Base-by-base conservation (phyloP, 2,329 filamentous ascomycete species). In the Aspergillus sergii region DNA sequence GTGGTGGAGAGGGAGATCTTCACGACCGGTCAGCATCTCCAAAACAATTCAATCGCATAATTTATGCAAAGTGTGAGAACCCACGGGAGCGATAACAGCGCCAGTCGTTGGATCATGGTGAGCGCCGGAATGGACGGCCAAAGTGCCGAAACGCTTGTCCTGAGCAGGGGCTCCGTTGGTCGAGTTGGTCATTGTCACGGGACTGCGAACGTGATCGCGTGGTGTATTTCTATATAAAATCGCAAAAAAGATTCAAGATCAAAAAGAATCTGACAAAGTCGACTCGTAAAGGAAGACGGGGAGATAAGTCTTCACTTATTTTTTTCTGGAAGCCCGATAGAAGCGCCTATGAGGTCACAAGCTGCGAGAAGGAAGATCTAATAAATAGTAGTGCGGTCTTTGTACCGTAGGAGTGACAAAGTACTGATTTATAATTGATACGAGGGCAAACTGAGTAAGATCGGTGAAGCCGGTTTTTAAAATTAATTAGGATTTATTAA, bases 1-100 rank as follows among this genome's bases (percentile, higher is more conserved):
- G 95, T 99, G 19, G 95, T 98, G 28, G 94, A 97, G 28, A 99
- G 88, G 11, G 94, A 97, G 78, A 99, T 97, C 84, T 88, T 68
- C 48, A 34, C 28, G 34, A 32, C 26, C 8, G 28, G 48, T 51
- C 30, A 56, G 36, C 61, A 32, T 14, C 28, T 53, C 66, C 32
- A 60, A 61, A 71, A 64, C 59, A 48, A 53, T 61, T 30, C 34
- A 32, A 61, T 64, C 58, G 21, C 23, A 12, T 36, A 26, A 57
- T 21, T 51, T 39, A 26, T 19, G 60, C 21, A 12, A 10, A 16
- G 14, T 32, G 30, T 23, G 36, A 19, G 3, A 30, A 73, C 83
- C 68, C 75, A 88, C 86, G 71, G 95, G 83, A 80, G 95, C 93
- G 77, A 99, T 99, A 72, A 99, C 95, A 70, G 95, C 95, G 67